Conservation (phyloP, 495 filamentous ascomycete genomes). For the Neurospora sp. region DNA sequence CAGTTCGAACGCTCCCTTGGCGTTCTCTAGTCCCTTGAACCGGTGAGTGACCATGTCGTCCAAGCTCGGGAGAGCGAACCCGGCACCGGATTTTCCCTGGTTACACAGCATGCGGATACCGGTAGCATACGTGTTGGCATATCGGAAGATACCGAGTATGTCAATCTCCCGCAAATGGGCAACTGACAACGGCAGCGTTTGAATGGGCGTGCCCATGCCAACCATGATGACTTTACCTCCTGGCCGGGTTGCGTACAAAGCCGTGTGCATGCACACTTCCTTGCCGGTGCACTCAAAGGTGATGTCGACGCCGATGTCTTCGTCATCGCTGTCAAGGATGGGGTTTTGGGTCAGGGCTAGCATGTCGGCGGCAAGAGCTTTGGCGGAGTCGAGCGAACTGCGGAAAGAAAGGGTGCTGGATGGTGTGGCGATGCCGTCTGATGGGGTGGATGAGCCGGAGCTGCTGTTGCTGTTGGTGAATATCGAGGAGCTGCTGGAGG, state of each 20-base stretch:
- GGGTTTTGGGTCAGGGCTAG: conserved; percentile 32
- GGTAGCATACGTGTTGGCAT: conserved; percentile 77
- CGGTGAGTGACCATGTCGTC: conserved; percentile 69
- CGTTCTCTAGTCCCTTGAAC: conserved; percentile 53
- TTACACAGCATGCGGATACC: conserved; percentile 59
- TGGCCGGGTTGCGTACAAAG: conserved; percentile 69
- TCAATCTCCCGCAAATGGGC: conserved; percentile 85
- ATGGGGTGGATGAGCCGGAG: conserved; percentile 31
- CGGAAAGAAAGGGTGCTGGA: conserved; percentile 25
- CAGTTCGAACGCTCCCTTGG: conserved; percentile 64
- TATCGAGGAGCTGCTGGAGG: conserved; percentile 31
- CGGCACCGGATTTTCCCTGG: conserved; percentile 33
- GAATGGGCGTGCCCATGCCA: conserved; percentile 87
- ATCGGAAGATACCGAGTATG: conserved; percentile 85
- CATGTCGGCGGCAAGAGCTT: conserved; percentile 43
- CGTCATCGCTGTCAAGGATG: conserved; percentile 27
- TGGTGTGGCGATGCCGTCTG: conserved; percentile 37
- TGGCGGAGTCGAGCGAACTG: conserved; percentile 47
- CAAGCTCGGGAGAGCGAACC: conserved; percentile 50
- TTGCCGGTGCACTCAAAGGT: conserved; percentile 92
- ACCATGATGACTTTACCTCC: conserved; percentile 81
- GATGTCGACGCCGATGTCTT: conserved; percentile 57
- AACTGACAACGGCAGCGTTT: conserved; percentile 74
- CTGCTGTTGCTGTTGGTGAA: conserved; percentile 20
- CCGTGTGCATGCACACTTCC: conserved; percentile 73